Evolutionary conservation across 73 alveolate species (phyloP).

Genomic region (Paramecium sexaurelia): DNA sequence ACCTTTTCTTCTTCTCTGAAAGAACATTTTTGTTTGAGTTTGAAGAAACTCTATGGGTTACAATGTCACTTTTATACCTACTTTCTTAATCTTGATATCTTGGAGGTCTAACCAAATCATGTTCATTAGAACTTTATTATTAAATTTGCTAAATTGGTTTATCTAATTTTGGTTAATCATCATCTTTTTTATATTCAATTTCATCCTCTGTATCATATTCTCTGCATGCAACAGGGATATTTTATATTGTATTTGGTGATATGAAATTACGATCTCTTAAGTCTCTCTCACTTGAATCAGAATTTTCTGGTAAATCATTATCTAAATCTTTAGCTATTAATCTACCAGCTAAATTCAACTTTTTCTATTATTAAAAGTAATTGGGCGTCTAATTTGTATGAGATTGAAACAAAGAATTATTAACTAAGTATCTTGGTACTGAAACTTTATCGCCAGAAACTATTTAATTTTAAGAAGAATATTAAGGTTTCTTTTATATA

Average conservation of each 20-base stretch:
- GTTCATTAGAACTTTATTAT: not conserved
- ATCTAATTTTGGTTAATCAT: not conserved
- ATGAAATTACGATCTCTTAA: not conserved
- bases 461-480: not conserved
- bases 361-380: constrained; percentile 9
- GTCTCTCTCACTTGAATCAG: constrained; percentile 6
- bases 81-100: not conserved
- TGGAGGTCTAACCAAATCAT: not conserved
- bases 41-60: not conserved
- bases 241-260: not conserved
- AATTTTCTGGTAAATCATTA: not conserved
- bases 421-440: not conserved
- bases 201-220: constrained; percentile 48
- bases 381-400: not conserved
- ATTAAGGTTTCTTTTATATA: not conserved
- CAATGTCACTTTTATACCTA: not conserved
- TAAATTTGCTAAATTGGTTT: not conserved
- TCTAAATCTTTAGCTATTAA: not conserved
- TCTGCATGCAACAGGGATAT: not conserved
- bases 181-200: not conserved
- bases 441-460: not conserved
- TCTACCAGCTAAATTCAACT: not conserved
- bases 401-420: not conserved
- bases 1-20: not conserved
- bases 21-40: not conserved